Conservation (phyloP, 805 yeast species). For the Candida piceae region DNA sequence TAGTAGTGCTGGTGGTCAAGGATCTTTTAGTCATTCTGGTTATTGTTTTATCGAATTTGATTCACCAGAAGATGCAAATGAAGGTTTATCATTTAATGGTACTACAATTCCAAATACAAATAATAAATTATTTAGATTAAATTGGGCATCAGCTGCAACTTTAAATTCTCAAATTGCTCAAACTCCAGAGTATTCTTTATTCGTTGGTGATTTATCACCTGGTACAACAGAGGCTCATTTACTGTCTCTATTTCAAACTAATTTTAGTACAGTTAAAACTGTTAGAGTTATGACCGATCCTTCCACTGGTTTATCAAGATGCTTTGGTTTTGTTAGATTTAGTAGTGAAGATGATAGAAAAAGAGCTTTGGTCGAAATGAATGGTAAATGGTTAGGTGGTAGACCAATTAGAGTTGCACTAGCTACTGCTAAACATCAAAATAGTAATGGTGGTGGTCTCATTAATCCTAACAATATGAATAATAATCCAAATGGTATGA, state of each 20-base stretch:
- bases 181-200: slow-evolving; percentile 70
- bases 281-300: slow-evolving; percentile 87
- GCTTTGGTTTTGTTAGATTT: slow-evolving; percentile 79
- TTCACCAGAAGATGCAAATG: slow-evolving; percentile 61
- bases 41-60: slow-evolving; percentile 78
- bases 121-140: slow-evolving; percentile 63
- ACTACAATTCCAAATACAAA: slow-evolving; percentile 52
- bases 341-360: slow-evolving; percentile 65
- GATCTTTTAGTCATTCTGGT: slow-evolving; percentile 40
- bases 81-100: slow-evolving; percentile 64
- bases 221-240: slow-evolving; percentile 77
- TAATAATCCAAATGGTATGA: not conserved
- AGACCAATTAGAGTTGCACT: slow-evolving; percentile 71
- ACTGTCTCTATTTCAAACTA: slow-evolving; percentile 63
- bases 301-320: slow-evolving; percentile 66
- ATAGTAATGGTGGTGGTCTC: slow-evolving; percentile 2
- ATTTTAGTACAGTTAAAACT: slow-evolving; percentile 63
- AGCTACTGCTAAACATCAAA: slow-evolving; percentile 65
- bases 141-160: slow-evolving; percentile 85
- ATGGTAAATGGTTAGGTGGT: slow-evolving; percentile 77
- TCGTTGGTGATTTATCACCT: slow-evolving; percentile 81
- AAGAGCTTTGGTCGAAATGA: slow-evolving; percentile 67
- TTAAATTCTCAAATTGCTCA: slow-evolving; percentile 64
- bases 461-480: not conserved
- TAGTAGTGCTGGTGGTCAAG: slow-evolving; percentile 21